Percentiles rank a stretch among this genome's conserved stretches.
These are phyloP conservation scores for Cladophialophora carrionii DNA, from an alignment of 2,329 filamentous ascomycete genomes.

Conservation along the genomic window DNA sequence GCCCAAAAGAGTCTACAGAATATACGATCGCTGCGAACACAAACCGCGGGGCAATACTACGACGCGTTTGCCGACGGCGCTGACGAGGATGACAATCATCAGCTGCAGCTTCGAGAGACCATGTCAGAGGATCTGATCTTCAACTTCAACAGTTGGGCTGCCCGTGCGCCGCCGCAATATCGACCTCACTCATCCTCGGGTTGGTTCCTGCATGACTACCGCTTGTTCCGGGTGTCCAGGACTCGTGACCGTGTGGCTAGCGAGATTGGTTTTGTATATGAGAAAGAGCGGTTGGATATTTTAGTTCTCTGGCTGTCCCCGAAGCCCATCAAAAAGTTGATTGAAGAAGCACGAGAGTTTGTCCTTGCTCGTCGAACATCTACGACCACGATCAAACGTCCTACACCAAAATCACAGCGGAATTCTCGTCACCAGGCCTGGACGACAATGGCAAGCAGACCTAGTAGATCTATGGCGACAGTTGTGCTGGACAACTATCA, in stretches of 20 bases:
- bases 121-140: slow-evolving; percentile 50
- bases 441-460: slow-evolving; percentile 34
- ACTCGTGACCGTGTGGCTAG: slow-evolving; percentile 41
- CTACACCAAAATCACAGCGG: slow-evolving; percentile 47
- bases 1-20: slow-evolving; percentile 56
- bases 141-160: slow-evolving; percentile 55
- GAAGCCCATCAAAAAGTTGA: slow-evolving; percentile 53
- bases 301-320: slow-evolving; percentile 54
- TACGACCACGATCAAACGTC: slow-evolving; percentile 53
- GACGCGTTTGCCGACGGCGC: slow-evolving; percentile 42
- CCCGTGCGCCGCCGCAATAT: slow-evolving; percentile 53
- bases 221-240: slow-evolving; percentile 49
- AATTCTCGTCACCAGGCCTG: slow-evolving; percentile 29
- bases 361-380: slow-evolving; percentile 48
- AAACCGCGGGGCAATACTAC: slow-evolving; percentile 52
- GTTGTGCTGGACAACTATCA: slow-evolving; percentile 71
- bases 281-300: slow-evolving; percentile 51
- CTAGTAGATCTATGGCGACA: slow-evolving; percentile 68
- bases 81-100: slow-evolving; percentile 42
- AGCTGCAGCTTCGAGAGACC: slow-evolving; percentile 30
- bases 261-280: slow-evolving; percentile 36
- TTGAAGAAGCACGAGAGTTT: slow-evolving; percentile 52
- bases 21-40: slow-evolving; percentile 59
- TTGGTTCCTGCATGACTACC: slow-evolving; percentile 50
- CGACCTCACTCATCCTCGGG: slow-evolving; percentile 55